These are phyloP conservation scores for Gossypium davidsonii DNA, from an alignment of 441 rosid genomes.

Conservation along the genomic window DNA sequence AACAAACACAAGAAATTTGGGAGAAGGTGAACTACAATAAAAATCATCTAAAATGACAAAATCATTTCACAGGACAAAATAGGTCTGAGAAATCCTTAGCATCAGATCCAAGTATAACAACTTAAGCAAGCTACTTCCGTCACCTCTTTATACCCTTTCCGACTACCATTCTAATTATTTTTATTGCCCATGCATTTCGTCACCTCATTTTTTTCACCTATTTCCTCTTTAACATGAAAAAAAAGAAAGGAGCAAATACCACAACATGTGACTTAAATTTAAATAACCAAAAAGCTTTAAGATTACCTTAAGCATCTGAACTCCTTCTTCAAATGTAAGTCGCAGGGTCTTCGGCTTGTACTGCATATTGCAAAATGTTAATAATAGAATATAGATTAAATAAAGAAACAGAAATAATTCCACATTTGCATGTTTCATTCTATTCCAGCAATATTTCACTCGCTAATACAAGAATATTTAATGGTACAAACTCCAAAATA, in stretches of 20 bases:
- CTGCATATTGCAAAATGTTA: conserved; percentile 36
- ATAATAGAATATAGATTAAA: conserved; percentile 22
- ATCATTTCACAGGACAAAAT: conserved; percentile 5
- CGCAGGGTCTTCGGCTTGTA: conserved; percentile 59
- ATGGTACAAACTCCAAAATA: neutral
- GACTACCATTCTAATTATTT: neutral
- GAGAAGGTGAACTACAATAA: neutral
- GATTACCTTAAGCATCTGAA: conserved; percentile 83
- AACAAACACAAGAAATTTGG: conserved; percentile 11
- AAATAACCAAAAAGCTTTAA: neutral
- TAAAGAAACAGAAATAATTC: neutral
- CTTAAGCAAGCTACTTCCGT: conserved; percentile 1
- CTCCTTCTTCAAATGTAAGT: conserved; percentile 71
- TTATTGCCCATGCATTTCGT: neutral
- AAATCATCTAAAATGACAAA: neutral
- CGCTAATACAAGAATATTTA: neutral
- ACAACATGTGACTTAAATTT: neutral
- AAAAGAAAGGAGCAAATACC: neutral
- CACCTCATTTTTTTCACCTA: neutral
- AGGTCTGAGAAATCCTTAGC: neutral
- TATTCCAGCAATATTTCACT: neutral
- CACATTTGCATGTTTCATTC: neutral
- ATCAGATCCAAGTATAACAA: neutral
- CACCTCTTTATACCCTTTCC: neutral
- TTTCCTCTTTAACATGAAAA: neutral